Evolutionary conservation across 1,284 basidiomycete genomes (phyloP), one percentile per base, ranked within the genome.

Genomic region (Ustilago vetiveriae): DNA sequence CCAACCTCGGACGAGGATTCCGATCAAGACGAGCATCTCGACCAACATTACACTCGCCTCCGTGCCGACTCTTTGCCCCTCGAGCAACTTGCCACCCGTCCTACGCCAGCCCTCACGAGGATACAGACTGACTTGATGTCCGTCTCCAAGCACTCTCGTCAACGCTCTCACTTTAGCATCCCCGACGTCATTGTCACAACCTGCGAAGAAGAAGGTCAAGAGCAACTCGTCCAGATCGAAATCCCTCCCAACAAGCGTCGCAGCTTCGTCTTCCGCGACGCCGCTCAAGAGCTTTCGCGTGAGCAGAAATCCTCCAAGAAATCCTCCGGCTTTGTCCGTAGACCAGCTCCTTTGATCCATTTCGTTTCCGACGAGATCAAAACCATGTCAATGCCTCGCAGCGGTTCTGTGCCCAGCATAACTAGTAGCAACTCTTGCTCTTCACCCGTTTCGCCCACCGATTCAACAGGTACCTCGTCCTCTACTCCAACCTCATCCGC

Each of bases 141-240:
- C 1, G 0, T 37, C 8, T 22, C 36, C 1, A 54, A 66, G 21
- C 67, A 76, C 36, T 48, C 49, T 8, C 62, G 74, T 5, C 57
- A 59, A 9, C 63, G 75, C 22, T 75, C 73, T 2, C 75, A 77
- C 39, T 77, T 77, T 27, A 68, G 63, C 30, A 77, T 77, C 16
- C 75, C 75, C 4, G 75, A 77, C 30, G 73, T 77, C n/a, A 54
- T 73, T 27, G 56, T 77, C 46, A 77, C 75, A 26, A 51, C 71
- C 0, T 62, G 62, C 52, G 74, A 74, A 21, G 74, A 75, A 22
- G 73, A 75, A 10, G 75, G 73, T 4, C 17, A 77, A n/a, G 39
- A 69, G 32, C 40, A 62, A 16, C 23, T 68, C 26, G 63, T 75
- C 32, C 62, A 77, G 42, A 19, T 75, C 22, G 27, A 64, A 24